Evolutionary conservation across 805 yeast species (phyloP), one percentile per base, ranked within the genome.

Genomic region (Wickerhamomyces tratensis): DNA sequence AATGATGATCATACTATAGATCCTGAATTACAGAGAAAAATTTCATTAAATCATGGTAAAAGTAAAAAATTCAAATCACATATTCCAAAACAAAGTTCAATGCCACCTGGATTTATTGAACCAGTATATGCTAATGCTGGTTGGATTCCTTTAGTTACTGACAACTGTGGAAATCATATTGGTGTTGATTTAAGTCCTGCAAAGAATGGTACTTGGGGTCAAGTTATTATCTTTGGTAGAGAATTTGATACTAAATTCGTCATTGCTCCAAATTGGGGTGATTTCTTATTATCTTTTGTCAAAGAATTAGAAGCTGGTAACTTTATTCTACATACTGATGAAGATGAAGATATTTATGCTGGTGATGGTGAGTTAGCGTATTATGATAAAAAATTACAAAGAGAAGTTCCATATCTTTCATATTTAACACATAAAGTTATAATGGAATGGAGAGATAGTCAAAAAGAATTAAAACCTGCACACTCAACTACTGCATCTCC

Each of bases 81-180:
- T 54, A 49, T 71, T 31, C 77, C 79, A 36, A 59, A 62, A 58
- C 82, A 82, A 63, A 71, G 71, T 45, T 80, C 93, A 1, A 69
- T 86, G 13, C 98, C 98, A 8, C 84, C 84, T 15, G 81, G 79
- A 6, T 66, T 79, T 11, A 68, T 88, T 38, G 84, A 85, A 58
- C 72, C 75, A 8, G 77, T 79, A 7, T 93, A 87, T 62, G 91
- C 96, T n/a, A 86, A 86, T 60, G 79, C 86, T 5, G 77, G 75
- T 53, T 91, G 98, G 98, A 79, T 91, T 45, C 98, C 98, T 4
- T 62, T 91, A 41, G 77, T 86, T 35, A 86, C 91, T 39, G 98
- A 91, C 60, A 79, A 76, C 42, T 82, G 79, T 25, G 98, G 98
- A 38, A 91, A 91, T 65, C 89, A 88, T 61, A 80, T 91, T 49